phyloP scores from a whole-genome alignment of 1,284 basidiomycete species.

The Termitomyces sp. region DNA sequence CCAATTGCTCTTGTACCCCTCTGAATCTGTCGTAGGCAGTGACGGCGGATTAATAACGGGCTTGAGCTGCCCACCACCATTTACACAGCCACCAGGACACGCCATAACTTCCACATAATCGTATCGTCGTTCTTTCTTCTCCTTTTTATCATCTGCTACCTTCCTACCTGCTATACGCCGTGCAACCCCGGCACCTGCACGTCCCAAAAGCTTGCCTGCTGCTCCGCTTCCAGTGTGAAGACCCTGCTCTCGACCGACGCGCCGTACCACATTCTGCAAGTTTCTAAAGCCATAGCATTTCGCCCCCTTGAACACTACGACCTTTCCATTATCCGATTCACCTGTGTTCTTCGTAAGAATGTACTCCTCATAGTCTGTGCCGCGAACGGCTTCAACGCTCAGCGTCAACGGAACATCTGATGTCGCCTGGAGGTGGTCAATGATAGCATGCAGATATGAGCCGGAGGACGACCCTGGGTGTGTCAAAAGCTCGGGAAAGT shows the following conservation, averaged over 20 bases:
- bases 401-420: conserved; percentile 47
- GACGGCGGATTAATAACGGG: conserved; percentile 25
- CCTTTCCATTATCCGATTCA: conserved; percentile 35
- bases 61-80: conserved; percentile 93
- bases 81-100: conserved; percentile 95
- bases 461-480: conserved; percentile 91
- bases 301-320: conserved; percentile 87
- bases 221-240: conserved; percentile 67
- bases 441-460: conserved; percentile 83
- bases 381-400: conserved; percentile 46
- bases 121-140: conserved; percentile 58
- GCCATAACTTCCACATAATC: conserved; percentile 99
- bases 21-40: conserved; percentile 38
- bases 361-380: conserved; percentile 57
- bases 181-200: conserved; percentile 19
- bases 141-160: conserved; percentile 24
- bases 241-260: conserved; percentile 84
- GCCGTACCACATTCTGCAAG: conserved; percentile 93
- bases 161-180: conserved; percentile 32
- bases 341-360: conserved; percentile 42
- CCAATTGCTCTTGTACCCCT: conserved; percentile 58
- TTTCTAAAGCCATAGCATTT: conserved; percentile 98
- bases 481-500: conserved; percentile 67
- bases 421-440: conserved; percentile 42
- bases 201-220: conserved; percentile 47